These are phyloP conservation scores for Diutina catenulata DNA, from an alignment of 1,139 yeast species.

Conservation along the genomic window DNA sequence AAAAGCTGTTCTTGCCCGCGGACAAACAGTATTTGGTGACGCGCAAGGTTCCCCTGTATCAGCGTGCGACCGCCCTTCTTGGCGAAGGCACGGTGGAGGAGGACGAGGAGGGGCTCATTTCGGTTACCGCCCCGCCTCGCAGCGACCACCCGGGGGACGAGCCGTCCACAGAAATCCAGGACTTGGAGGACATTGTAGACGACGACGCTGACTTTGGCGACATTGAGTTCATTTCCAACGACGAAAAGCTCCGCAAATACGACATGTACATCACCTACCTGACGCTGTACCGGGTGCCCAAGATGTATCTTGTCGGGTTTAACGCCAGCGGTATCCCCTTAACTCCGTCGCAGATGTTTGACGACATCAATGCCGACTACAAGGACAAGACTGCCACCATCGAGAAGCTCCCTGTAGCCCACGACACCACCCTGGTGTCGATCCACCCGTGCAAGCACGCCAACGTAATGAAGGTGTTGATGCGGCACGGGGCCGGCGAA, in stretches of 20 bases:
- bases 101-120: background rate
- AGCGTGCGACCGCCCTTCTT: constrained; percentile 54
- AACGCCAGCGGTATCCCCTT: constrained; percentile 76
- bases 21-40: constrained; percentile 85
- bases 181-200: constrained; percentile 10
- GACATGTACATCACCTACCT: constrained; percentile 87
- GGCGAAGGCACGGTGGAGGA: constrained; percentile 17
- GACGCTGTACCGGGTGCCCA: constrained; percentile 92
- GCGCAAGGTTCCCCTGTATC: constrained; percentile 76
- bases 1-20: constrained; percentile 63
- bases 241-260: constrained; percentile 46
- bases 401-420: constrained; percentile 79
- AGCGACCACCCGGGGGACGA: no score
- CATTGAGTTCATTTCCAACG: constrained; percentile 15
- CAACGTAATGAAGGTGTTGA: constrained; percentile 79
- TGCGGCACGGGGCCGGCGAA: constrained; percentile 33
- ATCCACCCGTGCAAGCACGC: constrained; percentile 97
- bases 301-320: constrained; percentile 84
- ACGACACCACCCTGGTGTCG: constrained; percentile 71
- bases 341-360: constrained; percentile 84
- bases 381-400: constrained; percentile 94
- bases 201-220: constrained; percentile 26
- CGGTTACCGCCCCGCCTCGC: no score
- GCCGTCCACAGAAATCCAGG: constrained; percentile 7
- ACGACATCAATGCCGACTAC: constrained; percentile 85